Evolutionary conservation across 352 stramenopile genomes (phyloP), one percentile per base, ranked within the genome.

Genomic region (Phytophthora pisi): DNA sequence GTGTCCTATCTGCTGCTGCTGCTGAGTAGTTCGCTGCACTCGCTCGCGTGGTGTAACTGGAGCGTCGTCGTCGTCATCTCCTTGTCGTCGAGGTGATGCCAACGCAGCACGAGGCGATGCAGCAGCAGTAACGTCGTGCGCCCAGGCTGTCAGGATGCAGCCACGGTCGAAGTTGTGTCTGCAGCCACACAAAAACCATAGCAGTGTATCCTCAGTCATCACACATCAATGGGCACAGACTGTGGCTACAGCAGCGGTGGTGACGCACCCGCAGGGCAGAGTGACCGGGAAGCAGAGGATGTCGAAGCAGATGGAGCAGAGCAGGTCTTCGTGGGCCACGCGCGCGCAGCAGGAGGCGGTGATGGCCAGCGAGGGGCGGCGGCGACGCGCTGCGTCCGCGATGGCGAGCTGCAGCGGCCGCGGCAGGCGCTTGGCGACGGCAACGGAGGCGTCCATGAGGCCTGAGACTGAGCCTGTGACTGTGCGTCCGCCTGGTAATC

Each of bases 151-250:
- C 23, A 93, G 57, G 26, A 93, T 86, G 61, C 86, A 93, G 6
- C 86, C 86, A 8, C 86, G 84, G 61, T 93, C 86, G 58, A 92
- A 93, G 70, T 93, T 93, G 70, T 93, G 86, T n/a, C 86, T 93
- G 60, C 18, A 60, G 38, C 6, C 57, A 63, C 46, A 57, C 7
- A 58, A 54, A 42, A 42, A 0, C 36, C 5, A 42, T 31, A 5
- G 28, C 28, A 31, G 28, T 31, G 28, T 31, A 31, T 31, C 28
- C 28, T 31, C n/a, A 56, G 45, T 26, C 18, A 53, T 24, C 10
- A 57, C 40, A 46, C 8, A 30, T 18, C 3, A 42, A 42, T 42
- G 42, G 11, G 5, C 36, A 53, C 28, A 51, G 36, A 42, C 36
- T 16, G 11, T 8, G 36, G 36, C 36, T 42, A 38, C 10, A 4